A percentile compares a stretch with the other conserved stretches of the same genome.
phyloP scores from a whole-genome alignment of 306 rosid species.

The Pterocarpus macrocarpus region DNA sequence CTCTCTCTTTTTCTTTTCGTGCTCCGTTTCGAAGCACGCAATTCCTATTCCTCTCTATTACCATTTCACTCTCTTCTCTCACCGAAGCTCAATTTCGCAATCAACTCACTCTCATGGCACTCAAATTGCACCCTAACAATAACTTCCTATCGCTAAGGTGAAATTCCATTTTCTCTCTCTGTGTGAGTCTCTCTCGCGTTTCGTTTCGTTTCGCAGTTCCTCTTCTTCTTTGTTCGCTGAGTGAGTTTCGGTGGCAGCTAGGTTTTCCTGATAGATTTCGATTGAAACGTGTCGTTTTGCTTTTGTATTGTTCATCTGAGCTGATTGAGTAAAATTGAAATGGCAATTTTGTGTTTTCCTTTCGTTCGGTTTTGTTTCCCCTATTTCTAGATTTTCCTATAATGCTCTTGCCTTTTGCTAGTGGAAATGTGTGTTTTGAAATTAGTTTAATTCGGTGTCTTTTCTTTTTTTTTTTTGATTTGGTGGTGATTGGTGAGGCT shows the following conservation, averaged over 20 bases:
- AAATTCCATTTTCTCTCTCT: conserved; percentile 23
- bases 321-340: background rate
- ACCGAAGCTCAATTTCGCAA: conserved; percentile 16
- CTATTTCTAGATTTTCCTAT: background rate
- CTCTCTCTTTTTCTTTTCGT: background rate
- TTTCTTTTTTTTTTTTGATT: conserved; percentile 5
- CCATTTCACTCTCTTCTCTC: background rate
- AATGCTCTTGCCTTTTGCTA: background rate
- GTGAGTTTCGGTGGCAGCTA: background rate
- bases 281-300: background rate
- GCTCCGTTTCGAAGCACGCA: conserved; percentile 30
- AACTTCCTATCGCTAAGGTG: conserved; percentile 74
- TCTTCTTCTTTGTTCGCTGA: conserved; percentile 8
- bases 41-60: background rate
- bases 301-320: background rate
- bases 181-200: background rate
- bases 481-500: background rate
- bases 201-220: background rate
- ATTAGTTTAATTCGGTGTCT: background rate
- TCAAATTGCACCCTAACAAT: conserved; percentile 61
- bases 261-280: conserved; percentile 45
- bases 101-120: conserved; percentile 59
- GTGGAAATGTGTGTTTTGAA: background rate
- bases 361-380: background rate
- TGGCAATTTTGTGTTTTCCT: background rate